phyloP scores from a whole-genome alignment of 139 green algal genomes.

The Dunaliella primolecta region DNA sequence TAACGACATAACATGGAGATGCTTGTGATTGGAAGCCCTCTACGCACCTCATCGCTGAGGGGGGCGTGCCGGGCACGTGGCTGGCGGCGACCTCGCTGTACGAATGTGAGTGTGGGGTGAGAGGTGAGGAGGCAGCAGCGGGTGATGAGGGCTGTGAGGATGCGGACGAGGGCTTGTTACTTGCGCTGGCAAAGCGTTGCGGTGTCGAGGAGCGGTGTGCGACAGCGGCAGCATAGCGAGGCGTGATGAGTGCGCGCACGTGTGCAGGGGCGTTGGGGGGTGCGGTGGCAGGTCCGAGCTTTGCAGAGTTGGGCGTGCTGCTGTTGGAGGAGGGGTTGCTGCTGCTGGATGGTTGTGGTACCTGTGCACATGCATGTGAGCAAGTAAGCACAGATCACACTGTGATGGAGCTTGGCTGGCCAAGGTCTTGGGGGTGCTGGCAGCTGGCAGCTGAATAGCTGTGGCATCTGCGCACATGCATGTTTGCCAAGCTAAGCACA shows the following conservation, averaged over 20 bases:
- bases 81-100: not conserved
- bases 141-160: not conserved
- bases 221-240: not conserved
- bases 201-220: not conserved
- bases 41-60: not conserved
- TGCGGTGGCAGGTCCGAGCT: conserved; percentile 12
- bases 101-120: not conserved
- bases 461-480: too few species aligned
- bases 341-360: too few species aligned
- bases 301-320: not conserved
- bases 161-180: not conserved
- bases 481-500: too few species aligned
- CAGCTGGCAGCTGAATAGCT: too few species aligned
- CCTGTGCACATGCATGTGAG: too few species aligned
- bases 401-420: too few species aligned
- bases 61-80: not conserved
- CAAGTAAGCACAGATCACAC: too few species aligned
- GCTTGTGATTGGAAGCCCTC: too few species aligned
- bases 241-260: not conserved
- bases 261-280: conserved; percentile 8
- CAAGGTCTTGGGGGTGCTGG: too few species aligned
- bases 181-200: not conserved
- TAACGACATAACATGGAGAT: too few species aligned
- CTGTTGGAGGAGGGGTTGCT: too few species aligned
- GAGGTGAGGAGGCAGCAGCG: not conserved